Percentiles rank a stretch among this genome's conserved stretches.
Evolutionary conservation across 345 rosid genomes (phyloP).

Genomic region (Linum lewisii): DNA sequence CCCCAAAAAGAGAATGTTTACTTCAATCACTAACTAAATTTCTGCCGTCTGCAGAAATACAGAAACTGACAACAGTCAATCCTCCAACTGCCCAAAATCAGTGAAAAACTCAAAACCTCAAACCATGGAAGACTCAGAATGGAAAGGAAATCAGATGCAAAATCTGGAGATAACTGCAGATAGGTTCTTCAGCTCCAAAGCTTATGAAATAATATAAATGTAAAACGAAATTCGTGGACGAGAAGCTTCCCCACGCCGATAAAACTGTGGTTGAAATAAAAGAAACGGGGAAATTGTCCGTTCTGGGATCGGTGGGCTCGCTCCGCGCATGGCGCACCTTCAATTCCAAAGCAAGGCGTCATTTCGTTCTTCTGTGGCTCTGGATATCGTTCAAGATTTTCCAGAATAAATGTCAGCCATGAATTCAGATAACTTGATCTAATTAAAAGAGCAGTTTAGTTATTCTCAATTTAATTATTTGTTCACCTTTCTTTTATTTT

Average conservation of each 20-base stretch:
- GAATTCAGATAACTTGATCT: too few relatives aligned
- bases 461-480: too few relatives aligned
- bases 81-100: not conserved
- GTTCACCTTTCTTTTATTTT: too few relatives aligned
- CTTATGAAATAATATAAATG: not conserved
- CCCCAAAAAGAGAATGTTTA: not conserved
- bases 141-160: not conserved
- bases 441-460: too few relatives aligned
- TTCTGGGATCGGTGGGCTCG: too few relatives aligned
- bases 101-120: not conserved
- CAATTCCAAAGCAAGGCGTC: too few relatives aligned
- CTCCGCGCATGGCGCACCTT: too few relatives aligned
- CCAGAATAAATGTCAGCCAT: too few relatives aligned
- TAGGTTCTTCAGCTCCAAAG: slow-evolving; percentile 1
- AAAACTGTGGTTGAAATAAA: not conserved
- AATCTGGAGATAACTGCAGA: not conserved
- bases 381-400: too few relatives aligned
- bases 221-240: not conserved
- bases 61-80: not conserved
- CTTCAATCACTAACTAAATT: not conserved
- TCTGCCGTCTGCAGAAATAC: not conserved
- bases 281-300: too few relatives aligned
- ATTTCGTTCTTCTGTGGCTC: too few relatives aligned
- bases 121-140: not conserved
- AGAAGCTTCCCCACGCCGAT: not conserved